A percentile compares a stretch with the other conserved stretches of the same genome.
Conservation (phyloP, 1,139 yeast species). For the Arxiozyma heterogenica region DNA sequence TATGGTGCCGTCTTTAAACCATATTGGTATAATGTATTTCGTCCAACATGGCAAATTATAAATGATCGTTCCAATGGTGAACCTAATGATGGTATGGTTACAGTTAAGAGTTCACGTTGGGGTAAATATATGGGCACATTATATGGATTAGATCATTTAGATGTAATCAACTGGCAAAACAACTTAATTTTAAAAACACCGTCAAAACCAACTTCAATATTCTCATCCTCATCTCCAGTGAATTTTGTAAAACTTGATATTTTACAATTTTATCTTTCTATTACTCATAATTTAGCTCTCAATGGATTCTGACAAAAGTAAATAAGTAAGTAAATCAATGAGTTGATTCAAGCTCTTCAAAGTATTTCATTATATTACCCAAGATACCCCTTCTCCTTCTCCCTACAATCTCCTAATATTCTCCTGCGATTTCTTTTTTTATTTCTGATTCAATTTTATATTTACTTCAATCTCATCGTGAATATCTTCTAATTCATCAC, state of each 20-base stretch:
- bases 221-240: background rate
- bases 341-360: background rate
- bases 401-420: background rate
- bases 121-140: slow-evolving; percentile 74
- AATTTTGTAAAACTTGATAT: slow-evolving; percentile 41
- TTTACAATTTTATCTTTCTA: slow-evolving; percentile 62
- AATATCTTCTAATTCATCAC: slow-evolving; percentile 25
- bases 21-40: slow-evolving; percentile 51
- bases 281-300: slow-evolving; percentile 60
- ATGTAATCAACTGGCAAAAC: slow-evolving; percentile 76
- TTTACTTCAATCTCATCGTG: slow-evolving; percentile 21
- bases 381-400: background rate
- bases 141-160: slow-evolving; percentile 74
- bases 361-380: background rate
- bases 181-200: slow-evolving; percentile 29
- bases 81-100: slow-evolving; percentile 79
- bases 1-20: slow-evolving; percentile 74
- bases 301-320: slow-evolving; percentile 42
- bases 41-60: slow-evolving; percentile 54
- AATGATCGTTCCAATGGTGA: slow-evolving; percentile 35
- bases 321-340: no score
- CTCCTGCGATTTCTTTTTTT: slow-evolving; percentile 3
- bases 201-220: background rate
- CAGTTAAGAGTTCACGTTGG: slow-evolving; percentile 73
- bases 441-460: slow-evolving; percentile 12